Base-by-base conservation (phyloP, 2,329 filamentous ascomycete species). In the Aspergillus candidus region DNA sequence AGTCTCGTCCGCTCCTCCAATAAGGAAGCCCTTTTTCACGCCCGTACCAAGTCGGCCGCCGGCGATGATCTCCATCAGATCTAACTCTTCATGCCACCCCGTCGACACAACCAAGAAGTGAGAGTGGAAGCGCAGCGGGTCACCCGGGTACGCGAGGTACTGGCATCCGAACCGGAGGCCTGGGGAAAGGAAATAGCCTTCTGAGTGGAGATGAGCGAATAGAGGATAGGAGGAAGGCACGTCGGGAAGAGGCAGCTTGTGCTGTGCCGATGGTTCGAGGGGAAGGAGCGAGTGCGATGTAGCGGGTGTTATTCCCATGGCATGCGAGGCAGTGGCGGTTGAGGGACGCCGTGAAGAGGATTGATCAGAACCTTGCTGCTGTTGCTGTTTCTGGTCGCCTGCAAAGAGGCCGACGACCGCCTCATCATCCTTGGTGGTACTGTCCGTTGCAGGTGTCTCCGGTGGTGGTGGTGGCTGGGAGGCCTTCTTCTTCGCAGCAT, bases 71-170 rank as follows among this genome's bases (percentile, higher is more conserved):
- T 95, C 86, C 54, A 96, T 76, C 58, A 97, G 72, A 32, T 86
- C 78, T 44, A 98, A 84, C 55, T 89, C 81, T 57, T 95, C 80
- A 48, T 96, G 82, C 88, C 89, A 97, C n/a, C 75, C 81, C 55
- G 86, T 80, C 29, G 86, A 82, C n/a, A 84, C 85, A 6, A 84
- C 87, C 56, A 95, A 77, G 64, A 95, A 97, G 65, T 98, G 93
- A 36, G 88, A 93, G 67, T 98, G 93, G 64, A 94, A 98, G 10
- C 93, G 83, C 40, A 98, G 74, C 1, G 93, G 89, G 63, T 98
- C 93, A 36, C 93, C 93, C 0, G 93, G 93, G 58, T 98, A 98
- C 4, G 94, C 88, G 55, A 89, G 88, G 68, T 94, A 96, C 59
- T 93, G 82, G 57, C 90, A 94, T 18, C 93, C 93, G 59, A 98